Percentiles rank a stretch among this genome's conserved stretches.
Conservation (phyloP, 73 alveolate genomes). For the Paramecium pentaurelia region DNA sequence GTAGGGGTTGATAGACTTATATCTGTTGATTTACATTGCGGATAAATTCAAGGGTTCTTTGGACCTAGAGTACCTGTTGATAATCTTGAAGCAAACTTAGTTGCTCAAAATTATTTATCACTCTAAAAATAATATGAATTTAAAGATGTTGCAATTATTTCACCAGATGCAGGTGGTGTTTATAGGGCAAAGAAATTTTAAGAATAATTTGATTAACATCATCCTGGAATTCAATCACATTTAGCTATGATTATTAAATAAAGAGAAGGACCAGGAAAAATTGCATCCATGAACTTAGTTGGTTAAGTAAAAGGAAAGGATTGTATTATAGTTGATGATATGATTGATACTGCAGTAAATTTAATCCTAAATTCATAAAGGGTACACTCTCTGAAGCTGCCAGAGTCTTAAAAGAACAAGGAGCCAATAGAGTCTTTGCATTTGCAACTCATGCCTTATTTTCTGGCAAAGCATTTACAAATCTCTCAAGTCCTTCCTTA, state of each 20-base stretch:
- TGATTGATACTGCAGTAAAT: slow-evolving; percentile 86
- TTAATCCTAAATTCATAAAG: background rate
- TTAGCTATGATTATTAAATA: slow-evolving; percentile 87
- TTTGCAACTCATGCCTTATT: slow-evolving; percentile 96
- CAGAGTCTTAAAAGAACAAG: slow-evolving; percentile 71
- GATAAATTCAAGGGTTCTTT: slow-evolving; percentile 89
- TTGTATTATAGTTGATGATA: slow-evolving; percentile 86
- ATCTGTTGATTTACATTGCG: slow-evolving; percentile 91
- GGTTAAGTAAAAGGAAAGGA: slow-evolving; percentile 79
- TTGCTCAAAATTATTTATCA: slow-evolving; percentile 77
- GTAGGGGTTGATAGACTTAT: slow-evolving; percentile 90
- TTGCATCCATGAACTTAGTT: slow-evolving; percentile 77
- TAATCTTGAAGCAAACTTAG: slow-evolving; percentile 81
- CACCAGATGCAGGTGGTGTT: slow-evolving; percentile 98
- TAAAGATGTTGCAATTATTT: slow-evolving; percentile 76
- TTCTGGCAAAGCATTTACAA: slow-evolving; percentile 82
- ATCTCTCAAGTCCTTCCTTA: slow-evolving; percentile 72
- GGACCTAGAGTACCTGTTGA: slow-evolving; percentile 87
- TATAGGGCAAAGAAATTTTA: slow-evolving; percentile 82
- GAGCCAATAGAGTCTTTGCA: slow-evolving; percentile 90
- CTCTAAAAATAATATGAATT: slow-evolving; percentile 56
- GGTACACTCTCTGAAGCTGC: slow-evolving; percentile 96
- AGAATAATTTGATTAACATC: slow-evolving; percentile 56
- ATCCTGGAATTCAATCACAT: slow-evolving; percentile 57
- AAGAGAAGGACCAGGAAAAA: slow-evolving; percentile 79